These are phyloP conservation scores for Solanum clarkiae DNA, from an alignment of 257 asterid genomes.

Conservation along the genomic window DNA sequence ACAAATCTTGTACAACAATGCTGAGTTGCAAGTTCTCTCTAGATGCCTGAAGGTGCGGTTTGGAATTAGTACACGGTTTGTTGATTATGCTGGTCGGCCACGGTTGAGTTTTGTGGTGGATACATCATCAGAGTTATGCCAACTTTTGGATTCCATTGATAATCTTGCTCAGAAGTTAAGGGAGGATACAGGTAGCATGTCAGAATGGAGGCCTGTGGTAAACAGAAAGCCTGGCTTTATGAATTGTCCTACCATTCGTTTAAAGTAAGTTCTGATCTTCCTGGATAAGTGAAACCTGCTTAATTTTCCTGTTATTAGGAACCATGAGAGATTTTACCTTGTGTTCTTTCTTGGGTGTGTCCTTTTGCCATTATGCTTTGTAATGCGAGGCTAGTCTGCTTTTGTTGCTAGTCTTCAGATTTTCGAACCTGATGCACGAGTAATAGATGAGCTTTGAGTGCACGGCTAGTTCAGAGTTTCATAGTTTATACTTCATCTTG, in stretches of 20 bases:
- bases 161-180: slow-evolving; percentile 37
- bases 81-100: slow-evolving; percentile 70
- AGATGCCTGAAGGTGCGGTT: slow-evolving; percentile 60
- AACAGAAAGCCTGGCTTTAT: slow-evolving; percentile 58
- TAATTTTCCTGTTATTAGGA: neutral
- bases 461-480: neutral
- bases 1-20: slow-evolving; percentile 37
- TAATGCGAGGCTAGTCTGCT: neutral
- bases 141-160: slow-evolving; percentile 50
- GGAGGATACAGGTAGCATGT: slow-evolving; percentile 50
- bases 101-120: slow-evolving; percentile 63
- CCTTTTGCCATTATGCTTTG: neutral
- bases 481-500: neutral
- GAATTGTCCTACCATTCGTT: slow-evolving; percentile 60
- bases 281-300: neutral
- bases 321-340: neutral
- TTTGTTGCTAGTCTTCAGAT: neutral
- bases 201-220: slow-evolving; percentile 82
- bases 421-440: neutral
- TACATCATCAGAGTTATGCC: slow-evolving; percentile 45
- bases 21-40: slow-evolving; percentile 44
- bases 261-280: slow-evolving; percentile 46
- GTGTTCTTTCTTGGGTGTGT: neutral
- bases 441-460: neutral
- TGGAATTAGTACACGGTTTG: slow-evolving; percentile 55